These are phyloP conservation scores for Paramecium primaurelia DNA, from an alignment of 73 alveolate species.

Conservation along the genomic window DNA sequence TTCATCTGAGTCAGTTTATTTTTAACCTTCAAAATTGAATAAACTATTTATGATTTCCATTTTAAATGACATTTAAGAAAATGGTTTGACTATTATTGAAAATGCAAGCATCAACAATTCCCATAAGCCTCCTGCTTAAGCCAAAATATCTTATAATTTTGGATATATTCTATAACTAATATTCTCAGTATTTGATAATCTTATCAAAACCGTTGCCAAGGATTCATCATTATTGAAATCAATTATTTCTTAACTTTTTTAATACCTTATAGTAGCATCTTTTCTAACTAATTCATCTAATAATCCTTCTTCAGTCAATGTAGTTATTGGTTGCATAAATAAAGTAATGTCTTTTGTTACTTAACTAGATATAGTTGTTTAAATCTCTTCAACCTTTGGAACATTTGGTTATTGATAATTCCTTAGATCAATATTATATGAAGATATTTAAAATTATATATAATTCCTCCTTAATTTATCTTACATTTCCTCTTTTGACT, in stretches of 20 bases:
- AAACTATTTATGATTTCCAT: background rate
- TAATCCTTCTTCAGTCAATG: background rate
- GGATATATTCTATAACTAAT: background rate
- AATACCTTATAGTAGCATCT: background rate
- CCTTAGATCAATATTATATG: background rate
- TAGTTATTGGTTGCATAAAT: background rate
- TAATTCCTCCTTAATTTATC: background rate
- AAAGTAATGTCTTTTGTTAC: background rate
- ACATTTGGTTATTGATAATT: background rate
- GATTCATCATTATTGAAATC: conserved; percentile 28
- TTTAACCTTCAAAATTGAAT: conserved; percentile 31
- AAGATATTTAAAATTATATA: background rate
- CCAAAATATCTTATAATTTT: background rate
- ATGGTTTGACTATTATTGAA: background rate
- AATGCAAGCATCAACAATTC: background rate
- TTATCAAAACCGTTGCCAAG: background rate
- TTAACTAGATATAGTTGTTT: conserved; percentile 9
- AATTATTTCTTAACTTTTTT: background rate
- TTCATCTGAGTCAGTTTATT: background rate
- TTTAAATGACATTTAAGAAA: background rate
- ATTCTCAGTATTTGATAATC: background rate
- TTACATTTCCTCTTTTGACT: background rate
- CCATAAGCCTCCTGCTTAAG: conserved; percentile 42
- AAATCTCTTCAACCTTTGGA: background rate
- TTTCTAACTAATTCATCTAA: background rate